A percentile compares a stretch with the other conserved stretches of the same genome.
Evolutionary conservation across 768 basidiomycete species (phyloP).

Genomic region (Tubosaeta sp.): DNA sequence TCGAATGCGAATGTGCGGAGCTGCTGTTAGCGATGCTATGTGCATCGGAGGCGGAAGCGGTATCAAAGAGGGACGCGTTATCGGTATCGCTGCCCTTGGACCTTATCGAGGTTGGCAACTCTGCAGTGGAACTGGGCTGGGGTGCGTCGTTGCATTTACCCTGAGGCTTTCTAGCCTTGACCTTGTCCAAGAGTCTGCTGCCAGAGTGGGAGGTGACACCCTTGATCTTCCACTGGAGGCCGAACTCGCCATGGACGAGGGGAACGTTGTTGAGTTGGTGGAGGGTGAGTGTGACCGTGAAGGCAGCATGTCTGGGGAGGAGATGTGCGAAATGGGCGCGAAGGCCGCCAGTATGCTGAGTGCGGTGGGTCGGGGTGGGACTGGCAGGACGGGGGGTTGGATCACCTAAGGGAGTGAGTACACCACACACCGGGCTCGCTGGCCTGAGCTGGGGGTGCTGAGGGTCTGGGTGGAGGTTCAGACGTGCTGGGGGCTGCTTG

Average conservation of each 20-base stretch:
- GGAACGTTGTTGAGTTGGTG: constrained; percentile 72
- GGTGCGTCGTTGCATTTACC: neutral
- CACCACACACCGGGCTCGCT: neutral
- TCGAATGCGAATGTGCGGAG: constrained; percentile 20
- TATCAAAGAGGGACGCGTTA: constrained; percentile 22
- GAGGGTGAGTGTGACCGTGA: constrained; percentile 55
- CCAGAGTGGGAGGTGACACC: constrained; percentile 41
- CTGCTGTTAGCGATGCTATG: constrained; percentile 28
- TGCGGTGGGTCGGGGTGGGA: constrained; percentile 3
- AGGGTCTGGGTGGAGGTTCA: constrained; percentile 2
- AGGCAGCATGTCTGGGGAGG: constrained; percentile 61
- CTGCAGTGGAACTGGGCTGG: neutral
- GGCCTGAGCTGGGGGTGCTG: neutral
- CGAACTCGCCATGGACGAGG: constrained; percentile 67
- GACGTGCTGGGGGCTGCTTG: constrained; percentile 4
- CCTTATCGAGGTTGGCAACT: neutral
- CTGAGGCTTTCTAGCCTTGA: constrained; percentile 28
- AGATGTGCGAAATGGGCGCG: constrained; percentile 58
- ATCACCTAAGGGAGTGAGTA: neutral
- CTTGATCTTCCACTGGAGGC: constrained; percentile 69
- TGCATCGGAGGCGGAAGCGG: constrained; percentile 22
- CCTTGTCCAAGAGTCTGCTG: constrained; percentile 40
- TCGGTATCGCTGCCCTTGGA: constrained; percentile 23
- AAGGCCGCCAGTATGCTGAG: constrained; percentile 23
- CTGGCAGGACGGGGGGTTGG: constrained; percentile 7